Conservation (phyloP, 2,329 filamentous ascomycete genomes). For the Fusarium gaditjirri region DNA sequence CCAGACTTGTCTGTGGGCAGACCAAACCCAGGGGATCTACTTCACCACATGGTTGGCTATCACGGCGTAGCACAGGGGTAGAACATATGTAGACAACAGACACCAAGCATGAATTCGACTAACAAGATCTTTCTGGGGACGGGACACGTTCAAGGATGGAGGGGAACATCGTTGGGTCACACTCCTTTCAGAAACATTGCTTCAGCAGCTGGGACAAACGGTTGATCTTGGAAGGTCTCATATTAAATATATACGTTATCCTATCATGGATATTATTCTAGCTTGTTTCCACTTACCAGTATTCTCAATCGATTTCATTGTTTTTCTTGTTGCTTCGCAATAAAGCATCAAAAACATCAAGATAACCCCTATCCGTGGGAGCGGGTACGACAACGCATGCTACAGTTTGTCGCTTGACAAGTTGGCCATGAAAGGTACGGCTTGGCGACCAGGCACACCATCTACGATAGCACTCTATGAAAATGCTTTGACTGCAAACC, state of each 20-base stretch:
- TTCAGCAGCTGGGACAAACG: background rate
- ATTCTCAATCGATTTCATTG: background rate
- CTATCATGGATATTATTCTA: conserved; percentile 7
- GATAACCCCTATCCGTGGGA: background rate
- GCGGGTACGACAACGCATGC: background rate
- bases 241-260: conserved; percentile 32
- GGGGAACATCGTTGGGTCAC: conserved; percentile 6
- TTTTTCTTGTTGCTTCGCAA: background rate
- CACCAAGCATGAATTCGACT: background rate
- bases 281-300: conserved; percentile 10
- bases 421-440: too few species aligned
- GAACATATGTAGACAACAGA: background rate
- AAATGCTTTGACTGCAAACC: background rate
- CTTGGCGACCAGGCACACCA: background rate
- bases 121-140: background rate
- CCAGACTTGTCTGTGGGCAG: conserved; percentile 7
- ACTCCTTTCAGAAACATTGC: conserved; percentile 13
- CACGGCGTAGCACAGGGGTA: conserved; percentile 14
- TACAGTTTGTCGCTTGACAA: conserved; percentile 14
- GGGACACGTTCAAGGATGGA: background rate
- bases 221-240: background rate
- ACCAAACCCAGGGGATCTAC: background rate
- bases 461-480: background rate
- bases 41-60: conserved; percentile 14
- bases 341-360: too few species aligned